These are phyloP conservation scores for Fistulifera solaris DNA, from an alignment of 108 stramenopile species.

Conservation along the genomic window DNA sequence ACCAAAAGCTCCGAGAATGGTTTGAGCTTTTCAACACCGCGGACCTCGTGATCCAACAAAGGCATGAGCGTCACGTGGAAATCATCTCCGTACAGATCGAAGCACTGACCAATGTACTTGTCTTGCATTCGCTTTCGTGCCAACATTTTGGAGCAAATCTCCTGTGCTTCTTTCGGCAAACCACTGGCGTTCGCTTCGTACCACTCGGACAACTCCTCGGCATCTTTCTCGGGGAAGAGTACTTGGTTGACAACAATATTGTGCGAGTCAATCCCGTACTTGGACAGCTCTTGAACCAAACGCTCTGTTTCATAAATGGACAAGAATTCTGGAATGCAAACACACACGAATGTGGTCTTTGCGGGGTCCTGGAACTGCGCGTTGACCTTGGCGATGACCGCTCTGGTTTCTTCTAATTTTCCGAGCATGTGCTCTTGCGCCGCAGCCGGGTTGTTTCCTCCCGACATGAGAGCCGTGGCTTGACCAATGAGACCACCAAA, in stretches of 20 bases:
- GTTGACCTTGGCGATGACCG: slow-evolving; percentile 92
- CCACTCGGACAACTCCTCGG: slow-evolving; percentile 92
- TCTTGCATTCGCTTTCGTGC: slow-evolving; percentile 99
- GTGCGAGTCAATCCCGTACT: slow-evolving; percentile 97
- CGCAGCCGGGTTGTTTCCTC: slow-evolving; percentile 57
- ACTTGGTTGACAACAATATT: slow-evolving; percentile 99
- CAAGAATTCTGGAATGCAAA: slow-evolving; percentile 99
- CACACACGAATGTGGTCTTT: slow-evolving; percentile 94
- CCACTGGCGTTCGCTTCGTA: slow-evolving; percentile 67
- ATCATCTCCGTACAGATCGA: slow-evolving; percentile 97
- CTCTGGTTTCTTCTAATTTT: slow-evolving; percentile 87
- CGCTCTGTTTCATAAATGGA: slow-evolving; percentile 99
- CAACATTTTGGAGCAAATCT: slow-evolving; percentile 94
- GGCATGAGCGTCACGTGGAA: slow-evolving; percentile 98
- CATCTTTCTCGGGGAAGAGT: slow-evolving; percentile 97
- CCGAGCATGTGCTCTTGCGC: slow-evolving; percentile 80
- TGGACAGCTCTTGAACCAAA: slow-evolving; percentile 98
- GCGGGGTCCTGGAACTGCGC: slow-evolving; percentile 95
- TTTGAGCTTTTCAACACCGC: slow-evolving; percentile 81
- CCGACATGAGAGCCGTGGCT: slow-evolving; percentile 83
- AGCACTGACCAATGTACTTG: slow-evolving; percentile 99
- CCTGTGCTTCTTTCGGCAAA: slow-evolving; percentile 82
- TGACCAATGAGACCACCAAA: slow-evolving; percentile 94
- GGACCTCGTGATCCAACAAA: slow-evolving; percentile 94
- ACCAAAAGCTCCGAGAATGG: slow-evolving; percentile 83